Evolutionary conservation across 352 stramenopile species (phyloP), one percentile per base, ranked within the genome.

Genomic region (Globisporangium splendens): DNA sequence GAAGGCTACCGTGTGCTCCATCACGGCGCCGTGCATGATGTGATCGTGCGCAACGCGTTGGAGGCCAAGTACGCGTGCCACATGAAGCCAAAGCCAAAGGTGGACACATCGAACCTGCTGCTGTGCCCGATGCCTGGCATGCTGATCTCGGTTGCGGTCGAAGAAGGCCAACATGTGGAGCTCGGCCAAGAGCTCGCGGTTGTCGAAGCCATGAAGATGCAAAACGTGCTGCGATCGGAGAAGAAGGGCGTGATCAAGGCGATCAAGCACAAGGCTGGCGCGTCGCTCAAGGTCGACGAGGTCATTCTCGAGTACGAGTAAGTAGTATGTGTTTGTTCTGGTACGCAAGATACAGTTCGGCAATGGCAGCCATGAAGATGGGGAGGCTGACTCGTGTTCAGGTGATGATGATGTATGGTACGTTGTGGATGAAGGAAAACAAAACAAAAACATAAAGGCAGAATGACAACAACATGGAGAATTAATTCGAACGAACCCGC

Each of bases 201-300:
- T 24, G 89, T 99, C 20, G 96, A 99, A 69, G 96, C 96, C 15
- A 99, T 99, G 96, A 99, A 99, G 73, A 99, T 99, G 96, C 95
- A 98, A 77, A 99, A 99, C 69, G 86, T 98, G 35, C 79, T 99
- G 39, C 88, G 89, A 20, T 91, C 95, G 14, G 80, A 96, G 68
- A 93, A 93, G 68, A 81, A 72, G n/a, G 92, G 88, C 39, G 61
- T 87, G 18, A 85, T 99, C 62, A 88, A 84, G 49, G 88, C 79
- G 42, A 77, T 98, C 57, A 70, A 77, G 38, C 79, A 80, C 50
- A 58, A 77, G 44, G 78, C 87, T n/a, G 96, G 96, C 24, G 78
- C 88, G 35, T 93, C 89, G 11, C 79, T 99, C 39, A 89, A 89
- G 69, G 86, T 96, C 22, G 90, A 97, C 69, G 81, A 96, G 41